A percentile compares a stretch with the other conserved stretches of the same genome.
Conservation (phyloP, 2,329 filamentous ascomycete species). For the Magnaporthiopsis rhizophila region DNA sequence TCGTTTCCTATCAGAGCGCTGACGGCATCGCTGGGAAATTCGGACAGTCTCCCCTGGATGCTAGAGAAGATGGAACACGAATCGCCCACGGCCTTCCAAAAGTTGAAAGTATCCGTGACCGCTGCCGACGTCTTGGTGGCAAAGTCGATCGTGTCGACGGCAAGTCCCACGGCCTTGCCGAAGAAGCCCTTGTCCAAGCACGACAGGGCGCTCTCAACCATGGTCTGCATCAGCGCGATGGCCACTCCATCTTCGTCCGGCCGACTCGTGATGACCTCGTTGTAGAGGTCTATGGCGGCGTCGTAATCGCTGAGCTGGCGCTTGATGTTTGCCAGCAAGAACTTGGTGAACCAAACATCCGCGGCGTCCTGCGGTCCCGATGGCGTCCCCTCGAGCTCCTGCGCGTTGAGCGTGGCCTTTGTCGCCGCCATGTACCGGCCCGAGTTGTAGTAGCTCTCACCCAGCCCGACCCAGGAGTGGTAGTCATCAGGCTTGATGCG, state of each 20-base stretch:
- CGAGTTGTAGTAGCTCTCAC: slow-evolving; percentile 95
- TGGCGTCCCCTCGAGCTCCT: slow-evolving; percentile 59
- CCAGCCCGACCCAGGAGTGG: slow-evolving; percentile 90
- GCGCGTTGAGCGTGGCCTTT: slow-evolving; percentile 81
- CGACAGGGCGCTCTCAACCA: slow-evolving; percentile 72
- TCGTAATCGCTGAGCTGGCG: slow-evolving; percentile 88
- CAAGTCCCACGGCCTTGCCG: slow-evolving; percentile 69
- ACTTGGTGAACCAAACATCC: slow-evolving; percentile 90
- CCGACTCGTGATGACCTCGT: slow-evolving; percentile 59
- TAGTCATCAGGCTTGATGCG: slow-evolving; percentile 81
- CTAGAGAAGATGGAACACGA: slow-evolving; percentile 77
- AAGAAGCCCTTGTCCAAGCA: slow-evolving; percentile 78
- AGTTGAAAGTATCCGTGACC: slow-evolving; percentile 71
- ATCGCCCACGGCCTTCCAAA: slow-evolving; percentile 91
- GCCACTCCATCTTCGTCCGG: slow-evolving; percentile 77
- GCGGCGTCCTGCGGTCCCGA: slow-evolving; percentile 42
- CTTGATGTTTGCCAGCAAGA: slow-evolving; percentile 93
- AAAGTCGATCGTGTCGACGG: slow-evolving; percentile 59
- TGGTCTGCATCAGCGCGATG: slow-evolving; percentile 79
- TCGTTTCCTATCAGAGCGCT: slow-evolving; percentile 43
- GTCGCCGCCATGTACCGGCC: slow-evolving; percentile 90
- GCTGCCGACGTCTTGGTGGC: slow-evolving; percentile 53
- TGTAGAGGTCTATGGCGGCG: slow-evolving; percentile 70
- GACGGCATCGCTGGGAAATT: slow-evolving; percentile 55
- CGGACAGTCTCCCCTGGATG: slow-evolving; percentile 57